These are phyloP conservation scores for Eremochloa ophiuroides DNA, from an alignment of 176 grass and related monocot species.

Conservation along the genomic window DNA sequence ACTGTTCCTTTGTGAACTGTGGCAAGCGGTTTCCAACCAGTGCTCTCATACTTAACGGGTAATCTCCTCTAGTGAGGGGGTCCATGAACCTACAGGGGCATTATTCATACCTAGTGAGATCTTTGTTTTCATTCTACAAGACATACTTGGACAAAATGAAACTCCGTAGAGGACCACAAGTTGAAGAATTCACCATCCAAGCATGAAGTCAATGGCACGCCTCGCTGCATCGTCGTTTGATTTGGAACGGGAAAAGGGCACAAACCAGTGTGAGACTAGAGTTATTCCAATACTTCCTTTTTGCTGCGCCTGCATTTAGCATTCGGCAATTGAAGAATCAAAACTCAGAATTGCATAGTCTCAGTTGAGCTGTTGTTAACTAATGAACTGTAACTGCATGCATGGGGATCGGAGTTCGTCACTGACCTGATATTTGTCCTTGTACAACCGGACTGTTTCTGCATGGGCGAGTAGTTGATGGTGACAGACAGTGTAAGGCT, in stretches of 20 bases:
- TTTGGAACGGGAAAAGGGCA: constrained; percentile 46
- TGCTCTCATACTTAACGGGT: constrained; percentile 41
- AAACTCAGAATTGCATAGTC: neutral
- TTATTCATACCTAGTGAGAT: neutral
- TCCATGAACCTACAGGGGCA: constrained; percentile 40
- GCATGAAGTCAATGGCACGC: constrained; percentile 53
- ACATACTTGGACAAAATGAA: neutral
- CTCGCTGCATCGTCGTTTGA: constrained; percentile 38
- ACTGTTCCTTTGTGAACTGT: constrained; percentile 43
- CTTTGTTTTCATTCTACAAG: neutral
- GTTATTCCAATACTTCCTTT: constrained; percentile 61
- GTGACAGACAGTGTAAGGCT: constrained; percentile 58
- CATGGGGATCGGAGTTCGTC: neutral
- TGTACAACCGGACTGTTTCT: constrained; percentile 32
- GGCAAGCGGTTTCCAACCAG: constrained; percentile 46
- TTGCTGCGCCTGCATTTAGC: constrained; percentile 30
- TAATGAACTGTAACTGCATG: neutral
- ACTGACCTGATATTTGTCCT: constrained; percentile 60
- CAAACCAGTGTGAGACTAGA: constrained; percentile 39
- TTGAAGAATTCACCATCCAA: constrained; percentile 54
- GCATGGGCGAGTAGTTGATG: constrained; percentile 63
- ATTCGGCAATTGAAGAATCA: neutral
- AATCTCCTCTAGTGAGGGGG: constrained; percentile 42
- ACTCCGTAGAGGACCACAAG: neutral
- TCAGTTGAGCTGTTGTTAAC: neutral